Evolutionary conservation across 192 early-diverging fungal genomes (phyloP).

Genomic region (Pilobolus umbonatus): DNA sequence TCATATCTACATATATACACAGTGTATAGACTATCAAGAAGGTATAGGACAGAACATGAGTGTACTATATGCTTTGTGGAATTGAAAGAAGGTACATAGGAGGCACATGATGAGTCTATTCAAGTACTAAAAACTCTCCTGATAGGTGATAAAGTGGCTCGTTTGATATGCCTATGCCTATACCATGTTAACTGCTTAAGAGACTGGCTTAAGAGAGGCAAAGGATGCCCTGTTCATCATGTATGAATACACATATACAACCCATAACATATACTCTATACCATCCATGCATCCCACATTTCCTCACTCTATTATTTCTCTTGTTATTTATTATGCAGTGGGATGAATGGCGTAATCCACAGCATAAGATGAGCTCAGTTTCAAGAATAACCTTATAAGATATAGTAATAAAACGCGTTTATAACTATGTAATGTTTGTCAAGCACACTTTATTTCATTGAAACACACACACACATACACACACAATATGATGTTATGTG

Average conservation of each 20-base stretch:
- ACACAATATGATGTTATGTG: too few species aligned
- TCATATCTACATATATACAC: not conserved
- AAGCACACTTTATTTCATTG: too few species aligned
- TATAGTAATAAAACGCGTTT: too few species aligned
- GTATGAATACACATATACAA: conserved; percentile 12
- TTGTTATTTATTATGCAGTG: too few species aligned
- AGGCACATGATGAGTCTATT: not conserved
- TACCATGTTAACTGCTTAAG: conserved; percentile 83
- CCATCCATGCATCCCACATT: too few species aligned
- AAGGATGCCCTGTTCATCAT: conserved; percentile 79
- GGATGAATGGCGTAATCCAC: too few species aligned
- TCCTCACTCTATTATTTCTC: too few species aligned
- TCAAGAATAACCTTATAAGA: too few species aligned
- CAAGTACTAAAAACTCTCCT: not conserved
- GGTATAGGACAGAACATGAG: conserved; percentile 68
- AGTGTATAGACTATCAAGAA: conserved; percentile 56
- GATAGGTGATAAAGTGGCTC: conserved; percentile 73
- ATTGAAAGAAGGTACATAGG: conserved; percentile 60
- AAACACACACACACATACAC: too few species aligned
- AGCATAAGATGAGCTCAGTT: too few species aligned
- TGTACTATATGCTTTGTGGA: conserved; percentile 96
- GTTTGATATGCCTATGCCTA: conserved; percentile 85
- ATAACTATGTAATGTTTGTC: too few species aligned
- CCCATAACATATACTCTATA: too few species aligned
- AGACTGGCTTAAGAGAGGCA: conserved; percentile 71